Evolutionary conservation across 2,329 filamentous ascomycete genomes (phyloP), one percentile per base, ranked within the genome.

Genomic region (Drechslerella dactyloides): DNA sequence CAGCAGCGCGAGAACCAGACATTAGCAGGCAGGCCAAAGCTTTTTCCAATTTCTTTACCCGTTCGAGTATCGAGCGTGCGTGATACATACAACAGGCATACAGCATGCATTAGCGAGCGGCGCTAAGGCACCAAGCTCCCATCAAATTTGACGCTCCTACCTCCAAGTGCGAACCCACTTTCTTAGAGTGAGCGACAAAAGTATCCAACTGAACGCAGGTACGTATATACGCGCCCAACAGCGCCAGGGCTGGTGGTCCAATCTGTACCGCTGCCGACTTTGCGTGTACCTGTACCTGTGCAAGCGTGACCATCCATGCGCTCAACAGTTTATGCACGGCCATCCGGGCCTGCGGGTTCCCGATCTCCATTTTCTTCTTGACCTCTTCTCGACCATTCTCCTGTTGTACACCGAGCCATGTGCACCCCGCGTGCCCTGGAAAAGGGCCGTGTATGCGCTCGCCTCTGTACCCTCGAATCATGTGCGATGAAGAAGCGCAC

Each of bases 51-150:
- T 8, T 72, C 60, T 72, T 72, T 72, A 57, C 68, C 68, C 51
- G 35, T 72, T 72, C 60, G 51, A 72, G 68, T 72, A 72, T 72
- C 68, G 56, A 72, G 68, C 68, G 60, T 72, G 68, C 68, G 68
- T 72, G 68, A 58, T 69, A 69, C 57, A 60, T 68, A 42, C 55
- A 61, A 19, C n/a, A 15, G 27, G 42, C 15, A 52, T 52, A 57
- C 58, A 64, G 46, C 21, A 61, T 72, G 60, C 68, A 65, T 72
- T 72, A 72, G 68, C 68, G 68, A 72, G 54, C 55, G 44, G 68
- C 55, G 57, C 64, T 60, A 69, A 63, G 48, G 33, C 58, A 40
- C 19, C 53, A 56, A 56, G 53, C 21, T 35, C 8, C 35, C 50
- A 15, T n/a, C 19, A 51, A n/a, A 2, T 19, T 15, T 51, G n/a